Evolutionary conservation across 2,329 filamentous ascomycete species (phyloP).

Genomic region (Fusarium virguliforme): DNA sequence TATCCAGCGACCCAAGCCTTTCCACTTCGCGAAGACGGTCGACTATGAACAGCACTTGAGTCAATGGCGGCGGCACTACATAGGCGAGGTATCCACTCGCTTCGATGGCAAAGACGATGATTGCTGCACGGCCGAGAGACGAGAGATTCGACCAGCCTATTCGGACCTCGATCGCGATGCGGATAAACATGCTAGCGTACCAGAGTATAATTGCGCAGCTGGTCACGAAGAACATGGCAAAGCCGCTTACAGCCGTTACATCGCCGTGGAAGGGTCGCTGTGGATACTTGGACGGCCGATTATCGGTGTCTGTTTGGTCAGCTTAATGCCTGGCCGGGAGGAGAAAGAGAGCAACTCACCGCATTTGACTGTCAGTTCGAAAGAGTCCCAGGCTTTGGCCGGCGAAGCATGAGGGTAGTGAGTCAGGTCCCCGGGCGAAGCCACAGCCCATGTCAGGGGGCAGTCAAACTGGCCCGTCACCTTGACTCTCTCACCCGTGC

Average conservation of each 20-base stretch:
- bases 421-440: background rate
- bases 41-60: background rate
- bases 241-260: background rate
- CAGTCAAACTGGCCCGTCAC: background rate
- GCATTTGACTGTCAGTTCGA: background rate
- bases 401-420: background rate
- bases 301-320: background rate
- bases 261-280: background rate
- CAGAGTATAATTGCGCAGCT: background rate
- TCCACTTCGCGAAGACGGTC: background rate
- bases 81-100: background rate
- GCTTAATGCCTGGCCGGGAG: background rate
- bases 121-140: background rate
- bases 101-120: background rate
- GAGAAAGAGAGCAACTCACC: background rate
- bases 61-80: background rate
- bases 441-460: background rate
- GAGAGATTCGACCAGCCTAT: background rate
- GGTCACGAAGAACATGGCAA: background rate
- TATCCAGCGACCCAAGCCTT: background rate
- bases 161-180: background rate
- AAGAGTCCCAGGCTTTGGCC: background rate
- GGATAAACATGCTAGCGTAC: background rate
- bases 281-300: background rate
- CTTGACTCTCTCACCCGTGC: background rate